These are phyloP conservation scores for Fusarium torulosum DNA, from an alignment of 2,329 filamentous ascomycete genomes.

Conservation along the genomic window DNA sequence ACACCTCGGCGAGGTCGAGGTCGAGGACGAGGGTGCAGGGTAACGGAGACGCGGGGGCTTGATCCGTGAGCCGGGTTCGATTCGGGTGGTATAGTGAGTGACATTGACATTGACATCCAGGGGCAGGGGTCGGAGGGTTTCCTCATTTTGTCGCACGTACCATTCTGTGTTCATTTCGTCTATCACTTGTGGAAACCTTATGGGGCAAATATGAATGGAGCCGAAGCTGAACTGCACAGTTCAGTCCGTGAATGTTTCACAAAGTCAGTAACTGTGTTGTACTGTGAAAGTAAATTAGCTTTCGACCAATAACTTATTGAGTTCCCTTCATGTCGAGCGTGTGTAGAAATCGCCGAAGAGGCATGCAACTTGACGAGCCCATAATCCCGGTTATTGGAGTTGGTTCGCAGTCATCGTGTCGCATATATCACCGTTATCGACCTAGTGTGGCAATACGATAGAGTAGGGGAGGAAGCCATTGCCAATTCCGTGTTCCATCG, in stretches of 20 bases:
- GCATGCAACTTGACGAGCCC: constrained; percentile 15
- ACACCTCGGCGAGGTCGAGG: constrained; percentile 1
- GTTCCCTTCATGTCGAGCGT: constrained; percentile 9
- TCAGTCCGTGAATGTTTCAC: constrained; percentile 13
- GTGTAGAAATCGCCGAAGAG: constrained; percentile 22
- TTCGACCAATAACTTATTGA: not conserved
- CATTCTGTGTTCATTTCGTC: constrained; percentile 10
- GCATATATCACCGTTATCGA: constrained; percentile 5
- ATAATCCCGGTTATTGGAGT: constrained; percentile 17
- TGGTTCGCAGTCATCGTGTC: constrained; percentile 6
- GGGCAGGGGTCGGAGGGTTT: constrained; percentile 19
- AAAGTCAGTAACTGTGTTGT: not conserved
- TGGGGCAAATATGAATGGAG: constrained; percentile 3
- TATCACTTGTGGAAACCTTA: constrained; percentile 14
- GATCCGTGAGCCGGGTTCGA: constrained; percentile 27
- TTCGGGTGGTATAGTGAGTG: constrained; percentile 11
- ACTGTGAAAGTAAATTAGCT: constrained; percentile 1
- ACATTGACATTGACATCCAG: constrained; percentile 7
- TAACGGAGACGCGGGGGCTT: constrained; percentile 27
- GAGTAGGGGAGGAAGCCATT: not conserved
- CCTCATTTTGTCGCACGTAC: constrained; percentile 24
- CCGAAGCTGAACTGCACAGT: constrained; percentile 6
- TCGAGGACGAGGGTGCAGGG: constrained; percentile 2
- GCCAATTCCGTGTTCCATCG: constrained; percentile 9
- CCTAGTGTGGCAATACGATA: constrained; percentile 4